Conservation (phyloP, 805 yeast species). For the Isabelozyma pseudorhagii region DNA sequence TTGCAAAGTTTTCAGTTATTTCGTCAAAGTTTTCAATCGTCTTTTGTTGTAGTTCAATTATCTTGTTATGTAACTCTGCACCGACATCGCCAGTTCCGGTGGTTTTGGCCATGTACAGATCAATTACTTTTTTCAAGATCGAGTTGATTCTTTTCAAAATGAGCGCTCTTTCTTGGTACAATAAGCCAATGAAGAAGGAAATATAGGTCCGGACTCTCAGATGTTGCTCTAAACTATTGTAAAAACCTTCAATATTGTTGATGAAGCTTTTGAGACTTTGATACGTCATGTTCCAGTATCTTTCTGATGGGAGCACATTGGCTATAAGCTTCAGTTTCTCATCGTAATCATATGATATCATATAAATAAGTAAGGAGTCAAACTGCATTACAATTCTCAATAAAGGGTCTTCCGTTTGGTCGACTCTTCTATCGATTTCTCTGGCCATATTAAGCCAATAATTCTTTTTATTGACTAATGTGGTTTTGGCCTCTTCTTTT, state of each 20-base stretch:
- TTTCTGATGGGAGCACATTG: slow-evolving; percentile 24
- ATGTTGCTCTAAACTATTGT: slow-evolving; percentile 2
- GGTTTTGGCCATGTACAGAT: slow-evolving; percentile 14
- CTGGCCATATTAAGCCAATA: slow-evolving; percentile 20
- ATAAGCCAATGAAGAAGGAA: slow-evolving; percentile 18
- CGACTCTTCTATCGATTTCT: slow-evolving; percentile 4
- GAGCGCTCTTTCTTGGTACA: slow-evolving; percentile 26
- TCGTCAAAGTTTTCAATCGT: slow-evolving; percentile 20
- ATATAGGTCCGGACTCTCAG: slow-evolving; percentile 1
- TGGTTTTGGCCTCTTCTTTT: slow-evolving; percentile 7
- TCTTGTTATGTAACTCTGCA: slow-evolving; percentile 15
- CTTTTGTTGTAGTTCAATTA: slow-evolving; percentile 24
- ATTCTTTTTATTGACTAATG: slow-evolving; percentile 9
- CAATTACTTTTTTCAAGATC: slow-evolving; percentile 19
- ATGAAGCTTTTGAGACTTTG: slow-evolving; percentile 18
- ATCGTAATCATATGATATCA: slow-evolving; percentile 28
- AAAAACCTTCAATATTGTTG: slow-evolving; percentile 6
- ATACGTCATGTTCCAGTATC: slow-evolving; percentile 26
- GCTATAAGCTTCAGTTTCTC: slow-evolving; percentile 25
- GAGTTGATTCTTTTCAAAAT: slow-evolving; percentile 29
- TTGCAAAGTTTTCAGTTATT: slow-evolving; percentile 20
- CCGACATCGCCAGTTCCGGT: slow-evolving; percentile 2
- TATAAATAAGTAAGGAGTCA: slow-evolving; percentile 23
- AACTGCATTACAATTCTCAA: slow-evolving; percentile 20
- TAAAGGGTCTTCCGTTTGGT: slow-evolving; percentile 11